Percentiles rank a stretch among this genome's conserved stretches.
These are phyloP conservation scores for Fomitopsis palustris DNA, from an alignment of 1,284 basidiomycete genomes.

Conservation along the genomic window DNA sequence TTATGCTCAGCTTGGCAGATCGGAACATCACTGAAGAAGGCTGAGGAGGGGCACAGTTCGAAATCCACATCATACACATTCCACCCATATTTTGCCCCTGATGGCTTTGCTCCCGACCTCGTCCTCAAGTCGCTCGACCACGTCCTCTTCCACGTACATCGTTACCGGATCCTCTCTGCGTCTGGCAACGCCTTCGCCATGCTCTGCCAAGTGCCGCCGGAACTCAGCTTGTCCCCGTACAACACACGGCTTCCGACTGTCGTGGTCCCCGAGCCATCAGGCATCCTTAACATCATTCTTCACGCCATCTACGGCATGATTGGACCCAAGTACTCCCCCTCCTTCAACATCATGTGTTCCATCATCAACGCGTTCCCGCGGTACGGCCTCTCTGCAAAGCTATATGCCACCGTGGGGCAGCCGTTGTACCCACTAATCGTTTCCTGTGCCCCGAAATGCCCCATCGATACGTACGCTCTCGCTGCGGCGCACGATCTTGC, in stretches of 20 bases:
- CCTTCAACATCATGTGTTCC: constrained; percentile 25
- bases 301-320: constrained; percentile 32
- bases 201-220: constrained; percentile 21
- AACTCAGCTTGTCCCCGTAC: neutral
- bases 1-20: too few relatives aligned
- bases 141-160: constrained; percentile 58
- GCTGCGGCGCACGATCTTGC: constrained; percentile 31
- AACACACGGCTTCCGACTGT: constrained; percentile 23
- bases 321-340: constrained; percentile 29
- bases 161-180: constrained; percentile 27
- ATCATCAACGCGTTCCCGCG: constrained; percentile 26
- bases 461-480: constrained; percentile 32
- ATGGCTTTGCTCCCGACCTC: constrained; percentile 41
- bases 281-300: constrained; percentile 29
- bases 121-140: constrained; percentile 64
- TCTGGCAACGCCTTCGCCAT: constrained; percentile 35
- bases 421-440: constrained; percentile 18
- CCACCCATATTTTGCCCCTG: too few relatives aligned
- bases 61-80: too few relatives aligned
- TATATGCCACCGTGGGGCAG: constrained; percentile 12
- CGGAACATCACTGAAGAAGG: too few relatives aligned
- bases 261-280: constrained; percentile 26
- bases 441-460: constrained; percentile 28
- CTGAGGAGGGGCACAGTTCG: too few relatives aligned
- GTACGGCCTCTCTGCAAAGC: constrained; percentile 28